phyloP scores from a whole-genome alignment of 2,329 filamentous ascomycete genomes.

The Alternaria brassicicola region DNA sequence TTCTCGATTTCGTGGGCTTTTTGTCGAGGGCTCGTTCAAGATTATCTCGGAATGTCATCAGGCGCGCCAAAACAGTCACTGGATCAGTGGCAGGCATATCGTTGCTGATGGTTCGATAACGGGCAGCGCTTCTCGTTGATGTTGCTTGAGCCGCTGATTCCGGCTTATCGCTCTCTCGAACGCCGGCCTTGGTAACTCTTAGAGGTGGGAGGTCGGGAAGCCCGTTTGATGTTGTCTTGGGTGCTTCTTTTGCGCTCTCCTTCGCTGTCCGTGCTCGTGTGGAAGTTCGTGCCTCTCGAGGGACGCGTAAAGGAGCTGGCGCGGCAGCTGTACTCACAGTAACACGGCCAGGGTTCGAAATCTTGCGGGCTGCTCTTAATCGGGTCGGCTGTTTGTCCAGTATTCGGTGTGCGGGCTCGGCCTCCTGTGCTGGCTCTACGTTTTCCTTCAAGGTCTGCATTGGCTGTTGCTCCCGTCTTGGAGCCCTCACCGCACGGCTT shows the following conservation, averaged over 20 bases:
- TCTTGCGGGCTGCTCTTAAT: conserved; percentile 44
- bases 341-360: conserved; percentile 42
- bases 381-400: conserved; percentile 47
- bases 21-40: conserved; percentile 53
- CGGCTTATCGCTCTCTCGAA: conserved; percentile 27
- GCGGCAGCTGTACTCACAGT: conserved; percentile 40
- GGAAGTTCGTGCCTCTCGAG: conserved; percentile 35
- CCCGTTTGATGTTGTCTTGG: conserved; percentile 32
- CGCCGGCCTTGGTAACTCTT: conserved; percentile 26
- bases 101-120: conserved; percentile 32
- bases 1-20: conserved; percentile 41
- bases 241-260: conserved; percentile 27
- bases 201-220: conserved; percentile 35
- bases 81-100: conserved; percentile 52
- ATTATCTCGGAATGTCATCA: conserved; percentile 55
- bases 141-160: conserved; percentile 26
- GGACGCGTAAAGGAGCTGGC: conserved; percentile 37
- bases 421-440: conserved; percentile 37
- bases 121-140: conserved; percentile 26
- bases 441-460: conserved; percentile 47
- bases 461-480: conserved; percentile 33
- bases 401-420: conserved; percentile 35
- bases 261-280: conserved; percentile 35
- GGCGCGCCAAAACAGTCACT: conserved; percentile 52
- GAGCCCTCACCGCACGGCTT: conserved; percentile 31